These are phyloP conservation scores for Aaosphaeria pasadenensis DNA, from an alignment of 2,329 filamentous ascomycete genomes.

Conservation along the genomic window DNA sequence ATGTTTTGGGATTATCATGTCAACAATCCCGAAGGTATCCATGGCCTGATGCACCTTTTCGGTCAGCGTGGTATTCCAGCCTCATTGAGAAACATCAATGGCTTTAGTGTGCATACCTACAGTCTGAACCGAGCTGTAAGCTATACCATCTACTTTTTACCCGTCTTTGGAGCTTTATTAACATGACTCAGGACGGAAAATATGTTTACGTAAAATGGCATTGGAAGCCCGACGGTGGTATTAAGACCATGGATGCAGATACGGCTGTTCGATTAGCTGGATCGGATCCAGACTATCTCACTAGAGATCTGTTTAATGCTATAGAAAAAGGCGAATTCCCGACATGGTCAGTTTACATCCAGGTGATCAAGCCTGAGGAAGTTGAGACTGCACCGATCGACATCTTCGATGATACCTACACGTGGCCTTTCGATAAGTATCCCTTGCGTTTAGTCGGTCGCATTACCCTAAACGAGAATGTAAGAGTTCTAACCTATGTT, in stretches of 20 bases:
- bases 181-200: conserved; percentile 49
- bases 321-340: conserved; percentile 54
- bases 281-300: conserved; percentile 51
- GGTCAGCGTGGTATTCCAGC: conserved; percentile 55
- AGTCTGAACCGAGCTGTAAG: conserved; percentile 40
- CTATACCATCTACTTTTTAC: too few relatives aligned
- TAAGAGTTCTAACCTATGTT: conserved; percentile 21
- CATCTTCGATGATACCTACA: conserved; percentile 53
- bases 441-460: conserved; percentile 53
- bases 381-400: conserved; percentile 55
- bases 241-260: conserved; percentile 15
- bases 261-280: conserved; percentile 42
- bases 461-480: conserved; percentile 53
- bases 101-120: conserved; percentile 52
- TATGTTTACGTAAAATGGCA: conserved; percentile 55
- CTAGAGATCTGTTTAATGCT: conserved; percentile 52
- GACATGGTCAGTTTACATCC: conserved; percentile 50
- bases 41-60: conserved; percentile 55
- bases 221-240: conserved; percentile 53
- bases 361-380: conserved; percentile 53
- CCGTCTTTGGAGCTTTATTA: conserved; percentile 15
- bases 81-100: conserved; percentile 55
- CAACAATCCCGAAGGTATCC: conserved; percentile 53
- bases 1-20: conserved; percentile 65
- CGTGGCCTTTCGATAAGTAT: conserved; percentile 54